These are phyloP conservation scores for Leishmania tropica DNA, from an alignment of 208 protist species.

Conservation along the genomic window DNA sequence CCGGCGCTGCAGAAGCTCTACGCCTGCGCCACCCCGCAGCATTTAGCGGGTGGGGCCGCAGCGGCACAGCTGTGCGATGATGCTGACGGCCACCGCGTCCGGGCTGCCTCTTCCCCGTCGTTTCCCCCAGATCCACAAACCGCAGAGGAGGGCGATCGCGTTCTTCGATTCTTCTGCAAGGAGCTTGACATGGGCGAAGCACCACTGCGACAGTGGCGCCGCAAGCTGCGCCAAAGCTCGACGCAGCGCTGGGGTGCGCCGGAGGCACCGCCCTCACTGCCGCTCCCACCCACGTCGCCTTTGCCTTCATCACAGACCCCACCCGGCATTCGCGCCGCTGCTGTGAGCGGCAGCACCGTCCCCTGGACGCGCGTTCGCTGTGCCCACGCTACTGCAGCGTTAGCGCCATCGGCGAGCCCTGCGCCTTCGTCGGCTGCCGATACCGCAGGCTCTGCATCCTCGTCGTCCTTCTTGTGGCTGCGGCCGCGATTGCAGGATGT, in stretches of 20 bases:
- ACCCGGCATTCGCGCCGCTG: neutral
- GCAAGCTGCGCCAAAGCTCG: constrained; percentile 14
- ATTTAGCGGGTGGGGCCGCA: neutral
- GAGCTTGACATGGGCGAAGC: constrained; percentile 66
- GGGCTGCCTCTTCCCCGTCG: neutral
- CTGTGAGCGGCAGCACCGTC: constrained; percentile 3
- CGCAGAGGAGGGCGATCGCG: constrained; percentile 42
- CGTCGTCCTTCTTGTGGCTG: constrained; percentile 26
- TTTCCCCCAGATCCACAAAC: constrained; percentile 39
- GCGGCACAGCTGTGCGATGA: neutral
- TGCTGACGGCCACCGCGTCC: neutral
- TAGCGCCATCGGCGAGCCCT: neutral
- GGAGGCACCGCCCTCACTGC: neutral
- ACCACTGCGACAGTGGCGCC: constrained; percentile 57
- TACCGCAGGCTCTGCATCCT: neutral
- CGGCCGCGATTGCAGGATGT: constrained; percentile 51
- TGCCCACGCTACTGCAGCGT: neutral
- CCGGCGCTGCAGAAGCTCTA: constrained; percentile 58
- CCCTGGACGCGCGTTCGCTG: constrained; percentile 17
- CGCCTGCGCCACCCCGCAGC: neutral
- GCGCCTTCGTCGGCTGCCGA: neutral
- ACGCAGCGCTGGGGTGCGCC: constrained; percentile 38
- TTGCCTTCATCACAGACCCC: neutral
- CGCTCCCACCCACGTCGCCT: neutral
- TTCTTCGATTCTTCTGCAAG: constrained; percentile 59